Percentiles rank a stretch among this genome's conserved stretches.
Evolutionary conservation across 441 rosid genomes (phyloP).

Genomic region (Brassica balearica): DNA sequence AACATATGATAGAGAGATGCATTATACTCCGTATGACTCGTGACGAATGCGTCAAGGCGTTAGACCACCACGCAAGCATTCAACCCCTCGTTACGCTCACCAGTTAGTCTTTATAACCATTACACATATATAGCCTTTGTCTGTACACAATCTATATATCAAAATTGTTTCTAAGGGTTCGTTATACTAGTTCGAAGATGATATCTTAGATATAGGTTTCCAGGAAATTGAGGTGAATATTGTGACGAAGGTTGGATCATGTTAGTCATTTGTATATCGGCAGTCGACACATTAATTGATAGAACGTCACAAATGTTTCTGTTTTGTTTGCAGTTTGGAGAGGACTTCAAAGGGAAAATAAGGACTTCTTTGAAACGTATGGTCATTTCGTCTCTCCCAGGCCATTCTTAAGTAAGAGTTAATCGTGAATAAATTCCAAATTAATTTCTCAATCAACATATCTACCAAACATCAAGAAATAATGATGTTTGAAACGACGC

Average conservation of each 20-base stretch:
- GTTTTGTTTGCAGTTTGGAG: slow-evolving; percentile 62
- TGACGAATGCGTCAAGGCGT: slow-evolving; percentile 69
- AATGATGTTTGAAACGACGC: background rate
- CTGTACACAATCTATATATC: background rate
- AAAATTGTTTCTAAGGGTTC: background rate
- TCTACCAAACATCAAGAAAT: background rate
- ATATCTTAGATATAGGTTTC: background rate
- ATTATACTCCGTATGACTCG: slow-evolving; percentile 67
- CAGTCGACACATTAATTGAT: background rate
- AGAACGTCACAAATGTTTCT: background rate
- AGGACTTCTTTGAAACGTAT: slow-evolving; percentile 65
- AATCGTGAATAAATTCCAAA: background rate
- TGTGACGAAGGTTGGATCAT: background rate
- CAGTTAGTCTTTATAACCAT: slow-evolving; percentile 41
- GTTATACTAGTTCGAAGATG: background rate
- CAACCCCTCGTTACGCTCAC: slow-evolving; percentile 68
- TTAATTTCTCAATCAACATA: background rate
- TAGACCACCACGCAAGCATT: slow-evolving; percentile 63
- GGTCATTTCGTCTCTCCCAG: slow-evolving; percentile 43
- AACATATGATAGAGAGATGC: slow-evolving; percentile 80
- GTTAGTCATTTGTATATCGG: slow-evolving; percentile 1
- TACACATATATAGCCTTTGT: background rate
- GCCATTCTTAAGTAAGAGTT: slow-evolving; percentile 49
- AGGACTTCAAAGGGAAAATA: slow-evolving; percentile 69
- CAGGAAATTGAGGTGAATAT: background rate